Evolutionary conservation across 2,329 filamentous ascomycete species (phyloP), one percentile per base, ranked within the genome.

Genomic region (Fusarium oxysporum): DNA sequence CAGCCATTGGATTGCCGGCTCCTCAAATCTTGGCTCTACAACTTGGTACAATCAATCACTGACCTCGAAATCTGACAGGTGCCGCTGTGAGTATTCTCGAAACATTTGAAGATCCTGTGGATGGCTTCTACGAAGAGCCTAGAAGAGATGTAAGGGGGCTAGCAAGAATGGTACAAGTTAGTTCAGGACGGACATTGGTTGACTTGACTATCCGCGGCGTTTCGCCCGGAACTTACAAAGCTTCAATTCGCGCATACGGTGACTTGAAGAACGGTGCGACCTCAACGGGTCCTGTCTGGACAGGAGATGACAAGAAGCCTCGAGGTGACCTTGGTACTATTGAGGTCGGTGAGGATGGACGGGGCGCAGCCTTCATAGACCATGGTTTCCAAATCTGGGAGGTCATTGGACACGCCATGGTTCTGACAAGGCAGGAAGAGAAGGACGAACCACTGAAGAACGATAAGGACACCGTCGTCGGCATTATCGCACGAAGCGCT

Each of bases 51-150:
- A 43, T 23, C 33, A 6, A 33, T 44, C 19, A 33, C 72, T 75
- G 12, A 77, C 65, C 28, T 63, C 17, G 50, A 56, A 54, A 53
- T 55, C 21, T 33, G 37, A 21, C 74, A 90, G 92, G 90, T 80
- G 93, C 95, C 35, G 94, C 96, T 48, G 96, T 99, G 47, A 97
- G 95, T 83, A 98, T 99, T 79, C 90, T 99, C 68, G 96, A 99
- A 86, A 97, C 94, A 63, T 91, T 88, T 75, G 91, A 94, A 78
- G 88, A 91, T 41, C 50, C 84, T 82, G 41, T 82, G 83, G 64
- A 88, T 91, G 62, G 78, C 32, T 71, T 79, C n/a, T 78, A 81
- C 58, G 82, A 83, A 35, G 81, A 82, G 38, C 80, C 78, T 38
- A 79, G 81, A 68, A 83, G 88, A 55, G 83, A 93, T 76, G 95